These are phyloP conservation scores for Aureobasidium lini DNA, from an alignment of 2,329 filamentous ascomycete species.

Conservation along the genomic window DNA sequence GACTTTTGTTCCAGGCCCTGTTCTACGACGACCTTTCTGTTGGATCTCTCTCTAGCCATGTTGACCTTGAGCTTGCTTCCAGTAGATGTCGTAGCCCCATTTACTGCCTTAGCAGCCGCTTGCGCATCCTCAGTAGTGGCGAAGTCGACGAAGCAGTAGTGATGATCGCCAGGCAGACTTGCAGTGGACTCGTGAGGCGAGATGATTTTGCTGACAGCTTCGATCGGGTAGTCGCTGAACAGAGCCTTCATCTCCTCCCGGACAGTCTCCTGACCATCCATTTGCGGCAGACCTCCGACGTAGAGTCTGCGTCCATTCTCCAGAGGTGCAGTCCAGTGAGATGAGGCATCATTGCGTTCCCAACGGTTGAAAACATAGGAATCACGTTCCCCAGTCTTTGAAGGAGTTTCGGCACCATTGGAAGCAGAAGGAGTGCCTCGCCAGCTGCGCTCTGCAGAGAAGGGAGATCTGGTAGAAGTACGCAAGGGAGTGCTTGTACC, in stretches of 20 bases:
- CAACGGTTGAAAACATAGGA: constrained; percentile 33
- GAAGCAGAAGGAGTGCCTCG: neutral
- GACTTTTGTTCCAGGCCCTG: neutral
- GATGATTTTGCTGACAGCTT: constrained; percentile 41
- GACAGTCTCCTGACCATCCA: constrained; percentile 35
- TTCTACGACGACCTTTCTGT: constrained; percentile 8
- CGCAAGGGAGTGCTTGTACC: neutral
- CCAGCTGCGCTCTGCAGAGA: constrained; percentile 5
- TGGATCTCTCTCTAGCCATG: constrained; percentile 15
- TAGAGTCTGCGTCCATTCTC: constrained; percentile 38
- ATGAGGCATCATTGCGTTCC: constrained; percentile 33
- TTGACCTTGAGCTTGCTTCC: constrained; percentile 20
- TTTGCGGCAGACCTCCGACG: constrained; percentile 39
- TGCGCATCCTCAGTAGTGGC: constrained; percentile 21
- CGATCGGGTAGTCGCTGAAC: constrained; percentile 39
- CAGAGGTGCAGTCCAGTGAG: constrained; percentile 23
- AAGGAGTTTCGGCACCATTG: neutral
- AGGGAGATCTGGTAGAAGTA: neutral
- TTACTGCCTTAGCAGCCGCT: constrained; percentile 19
- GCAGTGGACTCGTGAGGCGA: constrained; percentile 17
- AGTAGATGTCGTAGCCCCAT: constrained; percentile 19
- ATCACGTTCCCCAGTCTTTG: neutral
- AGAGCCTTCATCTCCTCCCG: constrained; percentile 37
- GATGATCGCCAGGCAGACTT: constrained; percentile 15
- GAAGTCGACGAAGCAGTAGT: constrained; percentile 28